A percentile compares a stretch with the other conserved stretches of the same genome.
phyloP scores from a whole-genome alignment of 2,329 filamentous ascomycete species.

The Xylariaceae sp. region DNA sequence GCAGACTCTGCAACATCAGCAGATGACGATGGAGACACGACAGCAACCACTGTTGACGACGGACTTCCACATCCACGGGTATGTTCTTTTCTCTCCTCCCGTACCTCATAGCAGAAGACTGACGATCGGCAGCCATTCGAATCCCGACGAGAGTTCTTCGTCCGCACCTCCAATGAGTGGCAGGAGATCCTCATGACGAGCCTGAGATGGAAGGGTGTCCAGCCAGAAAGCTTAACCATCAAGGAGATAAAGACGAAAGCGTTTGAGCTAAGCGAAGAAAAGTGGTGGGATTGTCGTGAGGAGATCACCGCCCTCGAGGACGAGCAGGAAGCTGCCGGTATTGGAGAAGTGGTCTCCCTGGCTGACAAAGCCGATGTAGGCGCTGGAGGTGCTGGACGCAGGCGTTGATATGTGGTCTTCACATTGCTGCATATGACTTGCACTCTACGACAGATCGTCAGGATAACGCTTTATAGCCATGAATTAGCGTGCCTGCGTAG shows the following conservation, averaged over 20 bases:
- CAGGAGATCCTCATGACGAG: conserved; percentile 82
- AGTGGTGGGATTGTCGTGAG: conserved; percentile 98
- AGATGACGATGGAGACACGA: conserved; percentile 50
- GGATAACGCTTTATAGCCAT: too few relatives aligned
- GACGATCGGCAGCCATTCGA: conserved; percentile 74
- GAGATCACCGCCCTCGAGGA: conserved; percentile 91
- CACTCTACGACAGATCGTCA: too few relatives aligned
- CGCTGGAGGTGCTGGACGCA: conserved; percentile 47
- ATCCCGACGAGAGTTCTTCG: conserved; percentile 87
- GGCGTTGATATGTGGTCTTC: conserved; percentile 27
- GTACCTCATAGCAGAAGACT: not conserved
- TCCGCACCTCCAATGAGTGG: conserved; percentile 85
- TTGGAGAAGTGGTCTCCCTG: conserved; percentile 90
- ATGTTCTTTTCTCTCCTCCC: conserved; percentile 29
- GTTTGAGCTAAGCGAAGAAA: conserved; percentile 89
- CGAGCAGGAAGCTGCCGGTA: conserved; percentile 93
- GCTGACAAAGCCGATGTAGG: conserved; percentile 68
- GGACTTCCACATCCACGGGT: conserved; percentile 71
- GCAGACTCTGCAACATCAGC: conserved; percentile 38
- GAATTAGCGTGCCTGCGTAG: too few relatives aligned
- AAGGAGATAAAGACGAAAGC: conserved; percentile 94
- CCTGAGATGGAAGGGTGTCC: conserved; percentile 67
- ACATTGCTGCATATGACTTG: too few relatives aligned
- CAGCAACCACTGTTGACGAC: conserved; percentile 65
- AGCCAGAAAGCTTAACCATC: conserved; percentile 69